A percentile compares a stretch with the other conserved stretches of the same genome.
Evolutionary conservation across 371 early-diverging fungal species (phyloP).

Genomic region (Paraphysoderma sedebokerense): DNA sequence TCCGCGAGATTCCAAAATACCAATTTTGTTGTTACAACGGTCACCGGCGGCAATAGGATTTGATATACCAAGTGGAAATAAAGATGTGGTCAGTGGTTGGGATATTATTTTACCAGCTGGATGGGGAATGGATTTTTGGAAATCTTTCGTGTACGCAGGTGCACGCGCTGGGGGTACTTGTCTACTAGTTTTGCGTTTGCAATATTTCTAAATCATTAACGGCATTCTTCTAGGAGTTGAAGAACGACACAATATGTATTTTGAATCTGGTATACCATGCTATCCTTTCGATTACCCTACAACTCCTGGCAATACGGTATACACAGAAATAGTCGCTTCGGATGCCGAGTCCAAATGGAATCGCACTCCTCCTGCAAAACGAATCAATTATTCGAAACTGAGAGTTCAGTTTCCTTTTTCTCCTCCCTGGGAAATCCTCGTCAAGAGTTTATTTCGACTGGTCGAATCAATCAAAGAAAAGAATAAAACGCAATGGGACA

Average conservation of each 20-base stretch:
- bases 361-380: constrained; percentile 9
- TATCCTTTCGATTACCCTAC: constrained; percentile 42
- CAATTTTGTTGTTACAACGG: constrained; percentile 63
- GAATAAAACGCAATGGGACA: too few relatives aligned
- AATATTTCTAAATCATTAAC: too few relatives aligned
- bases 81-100: constrained; percentile 41
- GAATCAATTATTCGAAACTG: neutral
- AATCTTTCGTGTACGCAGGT: constrained; percentile 72
- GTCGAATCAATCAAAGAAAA: too few relatives aligned
- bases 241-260: constrained; percentile 23
- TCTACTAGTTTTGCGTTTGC: too few relatives aligned
- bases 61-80: too few relatives aligned
- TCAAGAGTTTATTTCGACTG: too few relatives aligned
- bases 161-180: constrained; percentile 58
- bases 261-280: constrained; percentile 30
- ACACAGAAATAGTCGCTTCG: constrained; percentile 3
- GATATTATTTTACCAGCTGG: constrained; percentile 62
- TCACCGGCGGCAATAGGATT: too few relatives aligned
- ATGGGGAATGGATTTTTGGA: constrained; percentile 75
- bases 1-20: constrained; percentile 40
- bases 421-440: neutral
- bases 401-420: neutral
- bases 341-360: constrained; percentile 7
- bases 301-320: constrained; percentile 17
- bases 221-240: constrained; percentile 24